Conservation (phyloP, 305 asterid species). For the Rubia balearica region DNA sequence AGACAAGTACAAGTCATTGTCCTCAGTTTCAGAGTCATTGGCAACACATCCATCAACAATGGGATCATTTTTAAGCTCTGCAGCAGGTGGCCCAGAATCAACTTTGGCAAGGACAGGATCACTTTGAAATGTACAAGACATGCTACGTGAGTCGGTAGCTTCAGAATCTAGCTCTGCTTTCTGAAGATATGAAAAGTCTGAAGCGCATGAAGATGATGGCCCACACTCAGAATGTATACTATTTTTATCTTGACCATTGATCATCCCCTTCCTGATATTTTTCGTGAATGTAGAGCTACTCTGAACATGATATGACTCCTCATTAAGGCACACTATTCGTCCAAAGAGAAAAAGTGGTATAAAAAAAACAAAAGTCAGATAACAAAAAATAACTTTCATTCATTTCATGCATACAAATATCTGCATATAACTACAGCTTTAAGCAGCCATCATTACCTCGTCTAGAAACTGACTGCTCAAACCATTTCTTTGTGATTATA, state of each 20-base stretch:
- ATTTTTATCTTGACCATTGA: constrained; percentile 48
- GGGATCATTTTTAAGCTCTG: constrained; percentile 31
- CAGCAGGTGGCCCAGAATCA: constrained; percentile 36
- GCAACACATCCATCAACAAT: constrained; percentile 48
- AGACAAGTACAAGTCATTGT: constrained; percentile 74
- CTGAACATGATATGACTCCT: constrained; percentile 85
- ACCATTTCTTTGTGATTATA: constrained; percentile 72
- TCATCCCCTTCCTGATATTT: constrained; percentile 41
- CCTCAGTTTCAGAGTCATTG: constrained; percentile 81
- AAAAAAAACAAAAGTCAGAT: constrained; percentile 22
- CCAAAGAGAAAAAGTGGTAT: constrained; percentile 20
- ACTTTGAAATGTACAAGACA: constrained; percentile 32
- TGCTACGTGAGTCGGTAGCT: constrained; percentile 30
- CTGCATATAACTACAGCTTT: constrained; percentile 15
- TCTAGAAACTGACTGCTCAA: constrained; percentile 78
- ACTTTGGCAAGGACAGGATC: constrained; percentile 27
- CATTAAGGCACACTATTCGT: constrained; percentile 70
- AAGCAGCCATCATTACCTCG: constrained; percentile 49
- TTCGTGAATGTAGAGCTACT: constrained; percentile 38
- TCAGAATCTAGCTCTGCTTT: constrained; percentile 44
- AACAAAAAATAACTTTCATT: constrained; percentile 14
- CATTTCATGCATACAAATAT: constrained; percentile 10
- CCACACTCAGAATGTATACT: constrained; percentile 40
- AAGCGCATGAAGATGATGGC: constrained; percentile 46
- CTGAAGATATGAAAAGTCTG: constrained; percentile 38